Conservation (phyloP, 2,329 filamentous ascomycete species). For the Fusarium subtropicale region DNA sequence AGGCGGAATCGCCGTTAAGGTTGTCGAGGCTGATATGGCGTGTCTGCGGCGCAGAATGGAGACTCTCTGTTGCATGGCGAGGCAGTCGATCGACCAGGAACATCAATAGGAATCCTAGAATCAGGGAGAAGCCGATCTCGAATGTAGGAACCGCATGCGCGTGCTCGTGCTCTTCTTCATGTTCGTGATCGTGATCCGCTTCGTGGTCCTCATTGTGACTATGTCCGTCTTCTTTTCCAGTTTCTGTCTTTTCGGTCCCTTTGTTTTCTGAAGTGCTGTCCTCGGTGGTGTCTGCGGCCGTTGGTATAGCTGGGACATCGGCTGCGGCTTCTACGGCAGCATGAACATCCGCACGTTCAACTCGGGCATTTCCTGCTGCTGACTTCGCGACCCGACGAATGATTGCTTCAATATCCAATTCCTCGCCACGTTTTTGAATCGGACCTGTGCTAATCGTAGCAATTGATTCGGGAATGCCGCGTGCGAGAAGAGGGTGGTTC, state of each 20-base stretch:
- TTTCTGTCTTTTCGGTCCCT: conserved; percentile 25
- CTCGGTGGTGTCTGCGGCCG: conserved; percentile 20
- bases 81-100: conserved; percentile 92
- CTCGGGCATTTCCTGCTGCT: conserved; percentile 9
- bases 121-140: conserved; percentile 87
- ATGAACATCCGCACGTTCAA: conserved; percentile 29
- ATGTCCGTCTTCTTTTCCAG: conserved; percentile 43
- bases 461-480: conserved; percentile 43
- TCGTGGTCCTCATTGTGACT: conserved; percentile 49
- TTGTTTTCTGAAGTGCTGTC: conserved; percentile 11
- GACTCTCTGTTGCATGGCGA: conserved; percentile 73
- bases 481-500: conserved; percentile 43
- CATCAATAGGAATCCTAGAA: conserved; percentile 94
- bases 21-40: conserved; percentile 92
- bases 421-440: conserved; percentile 8
- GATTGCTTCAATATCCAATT: conserved; percentile 28
- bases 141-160: conserved; percentile 66
- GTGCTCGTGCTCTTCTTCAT: conserved; percentile 51
- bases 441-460: conserved; percentile 33
- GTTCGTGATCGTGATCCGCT: conserved; percentile 48
- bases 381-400: conserved; percentile 32
- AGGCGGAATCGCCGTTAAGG: conserved; percentile 66
- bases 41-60: conserved; percentile 74
- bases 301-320: conserved; percentile 32
- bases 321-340: conserved; percentile 28